Conservation (phyloP, 2,329 filamentous ascomycete species). For the Scorias spongiosa region DNA sequence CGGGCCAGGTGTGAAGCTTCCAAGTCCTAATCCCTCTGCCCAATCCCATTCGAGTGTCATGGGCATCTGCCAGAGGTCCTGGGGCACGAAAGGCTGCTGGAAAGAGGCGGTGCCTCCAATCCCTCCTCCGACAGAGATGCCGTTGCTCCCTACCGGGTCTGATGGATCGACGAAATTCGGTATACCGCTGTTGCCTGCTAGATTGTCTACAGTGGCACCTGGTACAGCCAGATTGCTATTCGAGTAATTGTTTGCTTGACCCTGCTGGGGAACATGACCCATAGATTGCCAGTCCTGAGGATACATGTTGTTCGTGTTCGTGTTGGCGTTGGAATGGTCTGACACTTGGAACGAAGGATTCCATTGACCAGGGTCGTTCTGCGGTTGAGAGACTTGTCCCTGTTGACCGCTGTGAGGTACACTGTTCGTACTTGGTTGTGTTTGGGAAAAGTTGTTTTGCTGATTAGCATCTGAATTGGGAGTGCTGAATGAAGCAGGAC, state of each 20-base stretch:
- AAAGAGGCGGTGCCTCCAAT: constrained; percentile 30
- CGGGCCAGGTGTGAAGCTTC: constrained; percentile 16
- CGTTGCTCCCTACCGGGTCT: not conserved
- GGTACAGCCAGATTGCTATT: not conserved
- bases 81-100: constrained; percentile 77
- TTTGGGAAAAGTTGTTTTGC: constrained; percentile 2
- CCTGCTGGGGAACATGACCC: not conserved
- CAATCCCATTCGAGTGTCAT: constrained; percentile 92
- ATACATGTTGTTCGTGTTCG: not conserved
- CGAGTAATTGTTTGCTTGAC: not conserved
- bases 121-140: constrained; percentile 1
- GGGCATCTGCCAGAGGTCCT: constrained; percentile 88
- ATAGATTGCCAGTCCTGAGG: not conserved
- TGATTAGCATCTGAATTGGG: not conserved
- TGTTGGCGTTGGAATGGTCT: not conserved
- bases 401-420: constrained; percentile 1
- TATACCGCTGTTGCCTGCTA: constrained; percentile 2
- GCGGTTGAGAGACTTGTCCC: not conserved
- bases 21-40: constrained; percentile 31
- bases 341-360: constrained; percentile 2
- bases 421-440: constrained; percentile 4
- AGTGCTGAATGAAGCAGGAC: constrained; percentile 13
- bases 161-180: constrained; percentile 1
- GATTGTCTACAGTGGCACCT: not conserved
- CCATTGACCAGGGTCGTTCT: constrained; percentile 3